These are phyloP conservation scores for Grosmannia clavigera DNA, from an alignment of 2,329 filamentous ascomycete species.

Conservation along the genomic window DNA sequence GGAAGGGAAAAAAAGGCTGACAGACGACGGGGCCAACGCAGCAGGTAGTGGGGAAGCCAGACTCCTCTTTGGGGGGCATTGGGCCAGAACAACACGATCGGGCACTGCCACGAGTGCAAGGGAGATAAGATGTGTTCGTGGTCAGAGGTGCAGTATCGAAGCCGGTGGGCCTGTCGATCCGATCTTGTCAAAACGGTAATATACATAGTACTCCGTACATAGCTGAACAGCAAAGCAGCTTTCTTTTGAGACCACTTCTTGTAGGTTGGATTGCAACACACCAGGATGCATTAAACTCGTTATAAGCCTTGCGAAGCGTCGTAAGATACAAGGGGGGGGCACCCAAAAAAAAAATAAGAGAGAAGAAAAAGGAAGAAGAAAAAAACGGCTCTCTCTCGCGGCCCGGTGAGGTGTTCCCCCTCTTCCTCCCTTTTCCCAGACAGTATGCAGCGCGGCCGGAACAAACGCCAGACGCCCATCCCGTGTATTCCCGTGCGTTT, in stretches of 20 bases:
- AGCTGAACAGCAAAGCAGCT: too few species aligned
- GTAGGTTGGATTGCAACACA: neutral
- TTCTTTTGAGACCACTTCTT: too few species aligned
- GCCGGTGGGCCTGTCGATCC: too few species aligned
- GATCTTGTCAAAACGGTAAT: too few species aligned
- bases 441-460: neutral
- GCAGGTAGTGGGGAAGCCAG: too few species aligned
- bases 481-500: neutral
- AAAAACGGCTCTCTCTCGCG: neutral
- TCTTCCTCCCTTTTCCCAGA: neutral
- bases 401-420: neutral
- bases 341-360: neutral
- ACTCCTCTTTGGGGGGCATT: too few species aligned
- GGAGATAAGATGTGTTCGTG: neutral
- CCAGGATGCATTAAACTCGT: neutral
- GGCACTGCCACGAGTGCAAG: neutral
- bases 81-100: neutral
- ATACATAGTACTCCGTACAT: too few species aligned
- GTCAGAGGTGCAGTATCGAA: too few species aligned
- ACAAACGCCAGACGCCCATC: slow-evolving; percentile 1
- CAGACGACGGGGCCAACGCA: too few species aligned
- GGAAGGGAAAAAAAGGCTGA: neutral
- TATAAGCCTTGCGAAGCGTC: neutral
- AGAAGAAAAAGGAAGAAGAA: neutral
- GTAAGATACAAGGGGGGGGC: neutral